These are phyloP conservation scores for Aspergillus sclerotioniger DNA, from an alignment of 495 filamentous ascomycete species.

Conservation along the genomic window DNA sequence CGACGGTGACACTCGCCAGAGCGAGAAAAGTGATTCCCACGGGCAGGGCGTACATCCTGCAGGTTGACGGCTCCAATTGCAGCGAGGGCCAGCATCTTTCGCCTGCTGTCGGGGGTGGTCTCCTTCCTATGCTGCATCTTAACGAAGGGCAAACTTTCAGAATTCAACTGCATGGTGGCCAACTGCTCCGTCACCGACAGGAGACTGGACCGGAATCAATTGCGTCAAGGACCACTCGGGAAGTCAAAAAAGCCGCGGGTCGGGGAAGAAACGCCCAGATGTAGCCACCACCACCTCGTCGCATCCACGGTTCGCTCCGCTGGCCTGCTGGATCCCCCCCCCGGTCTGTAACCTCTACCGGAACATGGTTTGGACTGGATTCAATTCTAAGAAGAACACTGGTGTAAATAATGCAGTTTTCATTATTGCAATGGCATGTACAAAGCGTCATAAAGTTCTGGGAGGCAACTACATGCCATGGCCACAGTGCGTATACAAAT, in stretches of 20 bases:
- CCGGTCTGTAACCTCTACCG: background rate
- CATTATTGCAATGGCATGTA: slow-evolving; percentile 5
- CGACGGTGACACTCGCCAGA: slow-evolving; percentile 29
- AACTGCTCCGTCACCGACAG: background rate
- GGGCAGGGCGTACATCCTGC: slow-evolving; percentile 23
- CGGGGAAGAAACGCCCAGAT: background rate
- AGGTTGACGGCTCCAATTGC: background rate
- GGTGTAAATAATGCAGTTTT: background rate
- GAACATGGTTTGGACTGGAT: background rate
- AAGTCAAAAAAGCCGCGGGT: background rate
- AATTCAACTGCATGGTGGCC: slow-evolving; percentile 1
- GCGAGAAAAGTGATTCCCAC: slow-evolving; percentile 24
- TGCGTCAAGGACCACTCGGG: slow-evolving; percentile 28
- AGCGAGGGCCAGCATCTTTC: slow-evolving; percentile 7
- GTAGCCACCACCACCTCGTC: slow-evolving; percentile 4
- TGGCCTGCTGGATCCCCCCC: background rate
- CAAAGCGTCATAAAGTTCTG: slow-evolving; percentile 1
- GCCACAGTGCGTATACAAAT: background rate
- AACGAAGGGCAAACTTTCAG: too few species aligned
- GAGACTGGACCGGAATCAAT: slow-evolving; percentile 10
- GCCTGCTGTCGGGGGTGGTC: background rate
- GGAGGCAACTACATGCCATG: background rate
- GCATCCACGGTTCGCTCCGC: slow-evolving; percentile 10
- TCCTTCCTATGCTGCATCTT: background rate
- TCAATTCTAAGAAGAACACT: background rate